Evolutionary conservation across 345 rosid genomes (phyloP), one percentile per base, ranked within the genome.

Genomic region (Gossypium longicalyx): DNA sequence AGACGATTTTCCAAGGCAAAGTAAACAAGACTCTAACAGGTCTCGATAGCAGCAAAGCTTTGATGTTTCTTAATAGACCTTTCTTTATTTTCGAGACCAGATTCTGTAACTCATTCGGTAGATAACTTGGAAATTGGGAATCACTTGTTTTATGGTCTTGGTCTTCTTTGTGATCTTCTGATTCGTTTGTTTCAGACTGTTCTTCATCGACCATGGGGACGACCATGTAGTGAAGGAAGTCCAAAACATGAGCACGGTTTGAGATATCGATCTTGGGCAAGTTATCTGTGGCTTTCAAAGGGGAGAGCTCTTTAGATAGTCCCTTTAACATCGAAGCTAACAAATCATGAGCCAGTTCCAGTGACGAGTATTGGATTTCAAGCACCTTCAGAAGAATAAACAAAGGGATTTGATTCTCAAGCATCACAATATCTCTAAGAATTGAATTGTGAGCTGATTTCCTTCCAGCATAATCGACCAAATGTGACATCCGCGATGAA

Each of bases 1-100:
- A 85, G 51, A 94, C 61, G 80, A 91, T 77, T 77, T 63, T 81
- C 91, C 84, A 85, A 0, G 95, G 90, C 15, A 86, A 43, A 67
- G 78, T 87, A 45, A 86, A 29, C 3, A 88, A 23, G 11, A 69
- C 11, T 69, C 81, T 82, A 27, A 70, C 23, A 4, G 80, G 76
- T 67, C 66, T 76, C 8, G 93, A 86, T 34, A 41, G 16, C 9
- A 86, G 52, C 16, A 80, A 67, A 54, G 67, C 78, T 68, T 80
- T 82, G 51, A 81, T 41, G 11, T 72, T 20, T 20, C 45, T 44
- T 1, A 74, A 19, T 34, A 77, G 63, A 72, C 78, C 69, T 0
- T 2, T n/a, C 11, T 19, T 54, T n/a, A 54, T 7, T n/a, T n/a
- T 54, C 10, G 58, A 54, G n/a, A 54, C 22, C 34, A 58, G 62